Conservation (phyloP, 495 filamentous ascomycete genomes). For the Penicillium daleae region DNA sequence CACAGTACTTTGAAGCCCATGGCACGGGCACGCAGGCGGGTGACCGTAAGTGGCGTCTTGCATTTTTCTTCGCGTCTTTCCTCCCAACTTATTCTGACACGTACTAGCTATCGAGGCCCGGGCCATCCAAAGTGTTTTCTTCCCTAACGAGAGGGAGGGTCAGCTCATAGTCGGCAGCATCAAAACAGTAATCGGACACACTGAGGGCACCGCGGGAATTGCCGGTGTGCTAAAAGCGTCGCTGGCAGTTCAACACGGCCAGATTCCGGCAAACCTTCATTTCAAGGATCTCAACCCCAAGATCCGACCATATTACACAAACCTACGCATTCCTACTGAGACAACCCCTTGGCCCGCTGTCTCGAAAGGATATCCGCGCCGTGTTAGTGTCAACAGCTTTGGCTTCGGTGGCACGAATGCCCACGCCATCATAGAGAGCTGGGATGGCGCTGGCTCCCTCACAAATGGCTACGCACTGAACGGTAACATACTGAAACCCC, state of each 20-base stretch:
- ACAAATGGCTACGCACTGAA: no score
- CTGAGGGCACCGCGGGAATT: slow-evolving; percentile 40
- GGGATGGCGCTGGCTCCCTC: no score
- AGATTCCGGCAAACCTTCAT: slow-evolving; percentile 36
- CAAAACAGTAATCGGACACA: slow-evolving; percentile 46
- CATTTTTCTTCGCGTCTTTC: no score
- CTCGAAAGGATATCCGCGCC: slow-evolving; percentile 39
- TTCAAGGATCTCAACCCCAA: slow-evolving; percentile 38
- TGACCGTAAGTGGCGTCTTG: slow-evolving; percentile 41
- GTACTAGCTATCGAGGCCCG: slow-evolving; percentile 47
- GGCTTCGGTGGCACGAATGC: slow-evolving; percentile 67
- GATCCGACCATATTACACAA: background rate
- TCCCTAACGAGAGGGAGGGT: background rate
- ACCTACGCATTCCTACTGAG: background rate
- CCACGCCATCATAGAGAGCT: slow-evolving; percentile 60
- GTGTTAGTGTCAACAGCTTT: slow-evolving; percentile 56
- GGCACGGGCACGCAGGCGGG: slow-evolving; percentile 46
- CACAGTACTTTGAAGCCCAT: slow-evolving; percentile 45
- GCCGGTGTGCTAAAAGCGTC: slow-evolving; percentile 45
- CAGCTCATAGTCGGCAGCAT: slow-evolving; percentile 31
- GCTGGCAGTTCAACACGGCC: slow-evolving; percentile 34
- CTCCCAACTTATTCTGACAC: no score
- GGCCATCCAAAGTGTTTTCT: slow-evolving; percentile 43
- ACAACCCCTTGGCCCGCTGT: slow-evolving; percentile 3
- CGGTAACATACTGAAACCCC: no score